Evolutionary conservation across 768 basidiomycete genomes (phyloP).

Genomic region (Naganishia vaughanmartiniae): DNA sequence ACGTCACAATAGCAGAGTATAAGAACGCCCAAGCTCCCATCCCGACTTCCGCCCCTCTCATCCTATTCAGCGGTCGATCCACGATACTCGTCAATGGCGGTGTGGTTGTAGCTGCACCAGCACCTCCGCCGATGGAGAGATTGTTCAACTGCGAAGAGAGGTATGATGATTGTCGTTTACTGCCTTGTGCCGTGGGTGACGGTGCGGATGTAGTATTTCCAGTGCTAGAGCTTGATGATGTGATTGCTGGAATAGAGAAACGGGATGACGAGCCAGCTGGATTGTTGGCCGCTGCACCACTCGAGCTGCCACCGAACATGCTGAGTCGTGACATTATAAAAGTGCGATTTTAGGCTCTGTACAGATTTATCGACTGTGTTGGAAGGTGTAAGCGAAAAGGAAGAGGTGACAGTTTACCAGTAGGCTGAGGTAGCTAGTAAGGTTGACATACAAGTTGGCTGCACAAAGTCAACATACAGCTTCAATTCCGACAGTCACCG

Average conservation of each 20-base stretch:
- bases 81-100: conserved; percentile 94
- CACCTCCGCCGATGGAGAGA: conserved; percentile 21
- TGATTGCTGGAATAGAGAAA: conserved; percentile 13
- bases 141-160: conserved; percentile 34
- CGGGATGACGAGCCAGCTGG: conserved; percentile 4
- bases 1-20: conserved; percentile 73
- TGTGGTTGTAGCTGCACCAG: conserved; percentile 61
- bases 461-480: background rate
- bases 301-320: conserved; percentile 17
- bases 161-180: conserved; percentile 35
- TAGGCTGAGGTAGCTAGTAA: too few relatives aligned
- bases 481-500: background rate
- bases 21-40: conserved; percentile 22
- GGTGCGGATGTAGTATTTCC: background rate
- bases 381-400: background rate
- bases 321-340: conserved; percentile 10
- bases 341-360: background rate
- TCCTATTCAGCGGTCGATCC: conserved; percentile 60
- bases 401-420: too few relatives aligned
- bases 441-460: too few relatives aligned
- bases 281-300: background rate
- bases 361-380: background rate
- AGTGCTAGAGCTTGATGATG: background rate
- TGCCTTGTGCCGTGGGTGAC: background rate
- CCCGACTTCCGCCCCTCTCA: conserved; percentile 57